Evolutionary conservation across 2,329 filamentous ascomycete genomes (phyloP).

Genomic region (Pyrenochaeta sp.): DNA sequence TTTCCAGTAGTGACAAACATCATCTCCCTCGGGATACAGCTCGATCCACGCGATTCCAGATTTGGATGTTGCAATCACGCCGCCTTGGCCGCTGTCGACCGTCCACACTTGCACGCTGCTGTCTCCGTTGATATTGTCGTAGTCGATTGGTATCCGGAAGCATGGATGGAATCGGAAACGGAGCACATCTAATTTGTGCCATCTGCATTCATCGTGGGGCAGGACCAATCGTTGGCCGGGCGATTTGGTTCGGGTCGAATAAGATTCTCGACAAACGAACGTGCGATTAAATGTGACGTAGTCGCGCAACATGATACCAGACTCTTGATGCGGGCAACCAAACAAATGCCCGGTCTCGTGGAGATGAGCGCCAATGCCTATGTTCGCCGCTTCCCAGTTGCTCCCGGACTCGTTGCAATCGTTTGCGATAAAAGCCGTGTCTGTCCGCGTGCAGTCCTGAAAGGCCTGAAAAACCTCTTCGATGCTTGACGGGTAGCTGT

Average conservation of each 20-base stretch:
- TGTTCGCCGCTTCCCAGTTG: slow-evolving; percentile 94
- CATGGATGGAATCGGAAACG: slow-evolving; percentile 91
- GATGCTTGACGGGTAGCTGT: slow-evolving; percentile 87
- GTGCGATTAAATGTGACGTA: slow-evolving; percentile 85
- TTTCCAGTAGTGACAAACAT: slow-evolving; percentile 80
- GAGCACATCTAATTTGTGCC: slow-evolving; percentile 89
- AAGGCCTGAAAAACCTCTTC: slow-evolving; percentile 92
- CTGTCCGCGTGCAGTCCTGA: slow-evolving; percentile 87
- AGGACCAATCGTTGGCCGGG: slow-evolving; percentile 77
- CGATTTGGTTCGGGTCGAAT: slow-evolving; percentile 84
- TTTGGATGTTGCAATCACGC: slow-evolving; percentile 81
- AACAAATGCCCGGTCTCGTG: slow-evolving; percentile 92
- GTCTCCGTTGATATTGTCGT: slow-evolving; percentile 64
- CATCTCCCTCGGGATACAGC: slow-evolving; percentile 80
- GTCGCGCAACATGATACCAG: slow-evolving; percentile 90
- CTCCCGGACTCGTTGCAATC: slow-evolving; percentile 87
- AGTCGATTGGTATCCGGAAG: slow-evolving; percentile 84
- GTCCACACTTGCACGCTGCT: slow-evolving; percentile 86
- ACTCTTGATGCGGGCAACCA: slow-evolving; percentile 88
- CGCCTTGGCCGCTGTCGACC: slow-evolving; percentile 77
- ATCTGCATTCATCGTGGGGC: slow-evolving; percentile 83
- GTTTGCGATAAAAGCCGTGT: slow-evolving; percentile 81
- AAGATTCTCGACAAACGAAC: slow-evolving; percentile 83
- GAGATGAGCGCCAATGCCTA: slow-evolving; percentile 91
- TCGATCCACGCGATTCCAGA: slow-evolving; percentile 88